Evolutionary conservation across 1,284 basidiomycete genomes (phyloP).

Genomic region (Rhizoctonia solani): DNA sequence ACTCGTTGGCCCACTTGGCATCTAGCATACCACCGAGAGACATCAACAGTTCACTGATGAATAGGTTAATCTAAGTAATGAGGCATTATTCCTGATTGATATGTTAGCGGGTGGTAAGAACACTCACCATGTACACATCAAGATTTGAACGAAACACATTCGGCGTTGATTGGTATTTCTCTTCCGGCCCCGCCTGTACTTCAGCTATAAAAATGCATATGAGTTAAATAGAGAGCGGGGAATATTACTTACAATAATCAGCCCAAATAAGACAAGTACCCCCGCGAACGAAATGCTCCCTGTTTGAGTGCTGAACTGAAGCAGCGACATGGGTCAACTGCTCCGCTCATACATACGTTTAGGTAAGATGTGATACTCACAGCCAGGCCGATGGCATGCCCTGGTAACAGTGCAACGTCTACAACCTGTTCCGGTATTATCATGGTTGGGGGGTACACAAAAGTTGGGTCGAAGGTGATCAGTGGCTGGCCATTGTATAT

Average conservation of each 20-base stretch:
- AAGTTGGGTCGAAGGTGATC: no score
- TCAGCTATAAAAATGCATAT: not conserved
- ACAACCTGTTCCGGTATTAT: not conserved
- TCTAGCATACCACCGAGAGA: conserved; percentile 35
- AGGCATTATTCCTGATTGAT: not conserved
- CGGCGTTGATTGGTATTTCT: not conserved
- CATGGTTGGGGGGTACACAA: not conserved
- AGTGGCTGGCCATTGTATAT: no score
- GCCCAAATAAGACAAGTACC: not conserved
- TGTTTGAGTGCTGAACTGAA: conserved; percentile 10
- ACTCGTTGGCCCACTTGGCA: conserved; percentile 35
- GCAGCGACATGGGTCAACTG: not conserved
- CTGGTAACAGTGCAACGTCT: conserved; percentile 1
- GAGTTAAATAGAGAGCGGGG: not conserved
- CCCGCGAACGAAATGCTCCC: conserved; percentile 3
- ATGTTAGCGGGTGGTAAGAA: not conserved
- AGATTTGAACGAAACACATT: conserved; percentile 26
- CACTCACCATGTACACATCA: conserved; percentile 33
- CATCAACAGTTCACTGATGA: conserved; percentile 36
- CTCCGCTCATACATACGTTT: not conserved
- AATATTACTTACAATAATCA: conserved; percentile 2
- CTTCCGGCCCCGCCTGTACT: not conserved
- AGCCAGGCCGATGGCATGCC: conserved; percentile 14
- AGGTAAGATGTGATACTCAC: not conserved
- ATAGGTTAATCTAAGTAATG: conserved; percentile 17